Evolutionary conservation across 306 rosid species (phyloP).

Genomic region (Citrullus amarus): DNA sequence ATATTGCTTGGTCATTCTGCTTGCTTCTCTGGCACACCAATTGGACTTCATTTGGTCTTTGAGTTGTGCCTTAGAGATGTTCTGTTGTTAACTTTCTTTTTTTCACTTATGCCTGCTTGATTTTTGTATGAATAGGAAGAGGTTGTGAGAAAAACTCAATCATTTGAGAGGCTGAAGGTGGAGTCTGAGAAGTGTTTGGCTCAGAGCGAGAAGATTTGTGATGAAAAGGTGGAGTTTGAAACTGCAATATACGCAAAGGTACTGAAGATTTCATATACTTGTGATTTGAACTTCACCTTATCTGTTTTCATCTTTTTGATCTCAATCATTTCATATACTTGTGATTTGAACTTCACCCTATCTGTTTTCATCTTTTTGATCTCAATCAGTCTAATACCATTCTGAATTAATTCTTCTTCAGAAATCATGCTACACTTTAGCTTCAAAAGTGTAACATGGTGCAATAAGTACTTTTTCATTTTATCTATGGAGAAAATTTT

Average conservation of each 20-base stretch:
- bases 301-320: background rate
- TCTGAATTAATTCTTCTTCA: background rate
- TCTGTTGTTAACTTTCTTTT: background rate
- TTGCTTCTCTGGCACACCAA: background rate
- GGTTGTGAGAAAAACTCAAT: slow-evolving; percentile 59
- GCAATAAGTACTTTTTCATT: background rate
- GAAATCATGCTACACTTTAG: background rate
- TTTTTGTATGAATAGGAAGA: slow-evolving; percentile 47
- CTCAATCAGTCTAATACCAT: background rate
- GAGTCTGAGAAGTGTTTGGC: slow-evolving; percentile 74
- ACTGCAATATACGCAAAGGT: slow-evolving; percentile 63
- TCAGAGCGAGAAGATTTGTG: slow-evolving; percentile 61
- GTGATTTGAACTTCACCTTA: background rate
- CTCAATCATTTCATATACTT: background rate
- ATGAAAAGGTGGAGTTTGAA: slow-evolving; percentile 70
- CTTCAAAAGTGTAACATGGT: background rate
- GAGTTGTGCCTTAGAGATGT: background rate
- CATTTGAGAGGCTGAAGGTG: slow-evolving; percentile 60
- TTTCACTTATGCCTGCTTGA: background rate
- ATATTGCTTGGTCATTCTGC: background rate
- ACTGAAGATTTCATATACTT: background rate
- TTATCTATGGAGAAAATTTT: background rate
- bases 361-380: background rate
- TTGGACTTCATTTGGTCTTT: background rate
- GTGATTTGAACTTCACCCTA: background rate